A percentile compares a stretch with the other conserved stretches of the same genome.
phyloP scores from a whole-genome alignment of 257 asterid species.

The Fraxinus quadrangulata region DNA sequence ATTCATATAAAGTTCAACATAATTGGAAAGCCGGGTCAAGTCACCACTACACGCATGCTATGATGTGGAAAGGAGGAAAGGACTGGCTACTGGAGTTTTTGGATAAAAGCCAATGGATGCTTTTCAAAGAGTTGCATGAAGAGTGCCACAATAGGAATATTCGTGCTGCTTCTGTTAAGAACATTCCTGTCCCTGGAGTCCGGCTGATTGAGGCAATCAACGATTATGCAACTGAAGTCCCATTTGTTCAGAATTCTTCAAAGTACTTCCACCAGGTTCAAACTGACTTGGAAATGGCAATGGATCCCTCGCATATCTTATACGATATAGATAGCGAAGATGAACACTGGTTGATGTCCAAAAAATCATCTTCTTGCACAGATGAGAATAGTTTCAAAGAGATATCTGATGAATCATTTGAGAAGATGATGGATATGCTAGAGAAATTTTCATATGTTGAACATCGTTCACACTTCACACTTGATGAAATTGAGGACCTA shows the following conservation, averaged over 20 bases:
- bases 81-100: slow-evolving; percentile 95
- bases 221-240: slow-evolving; percentile 47
- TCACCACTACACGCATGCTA: slow-evolving; percentile 86
- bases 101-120: slow-evolving; percentile 83
- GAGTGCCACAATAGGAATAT: slow-evolving; percentile 87
- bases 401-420: slow-evolving; percentile 71
- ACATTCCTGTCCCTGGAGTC: slow-evolving; percentile 93
- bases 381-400: slow-evolving; percentile 37
- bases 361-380: slow-evolving; percentile 22
- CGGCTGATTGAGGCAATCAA: slow-evolving; percentile 64
- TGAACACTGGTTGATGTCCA: slow-evolving; percentile 65
- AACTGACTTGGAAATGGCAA: slow-evolving; percentile 85
- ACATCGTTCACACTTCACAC: slow-evolving; percentile 57
- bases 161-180: slow-evolving; percentile 91
- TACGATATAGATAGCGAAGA: slow-evolving; percentile 96
- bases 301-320: slow-evolving; percentile 66
- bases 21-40: slow-evolving; percentile 83
- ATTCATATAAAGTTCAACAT: slow-evolving; percentile 69
- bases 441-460: slow-evolving; percentile 75
- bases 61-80: slow-evolving; percentile 98
- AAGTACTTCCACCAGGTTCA: slow-evolving; percentile 73
- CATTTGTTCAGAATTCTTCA: slow-evolving; percentile 52
- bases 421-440: slow-evolving; percentile 67
- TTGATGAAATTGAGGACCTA: slow-evolving; percentile 66
- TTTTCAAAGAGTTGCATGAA: slow-evolving; percentile 92